Conservation (phyloP, 345 rosid genomes). For the Durio zibethinus region DNA sequence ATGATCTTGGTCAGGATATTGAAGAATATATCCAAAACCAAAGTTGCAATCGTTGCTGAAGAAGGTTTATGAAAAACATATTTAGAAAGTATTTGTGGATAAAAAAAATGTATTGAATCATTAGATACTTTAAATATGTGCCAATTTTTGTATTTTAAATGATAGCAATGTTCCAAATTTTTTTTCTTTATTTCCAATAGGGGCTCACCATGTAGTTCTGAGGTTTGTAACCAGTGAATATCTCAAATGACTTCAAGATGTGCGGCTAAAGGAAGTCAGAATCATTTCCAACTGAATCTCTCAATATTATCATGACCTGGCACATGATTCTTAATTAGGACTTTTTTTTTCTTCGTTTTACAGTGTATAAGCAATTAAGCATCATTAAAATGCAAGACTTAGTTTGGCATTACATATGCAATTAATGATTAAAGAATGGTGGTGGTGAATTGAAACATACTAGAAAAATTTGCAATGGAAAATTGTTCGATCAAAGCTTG, state of each 20-base stretch:
- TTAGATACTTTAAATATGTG: neutral
- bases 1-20: constrained; percentile 40
- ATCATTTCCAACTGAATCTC: constrained; percentile 48
- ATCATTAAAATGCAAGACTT: too few relatives aligned
- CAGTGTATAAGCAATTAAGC: neutral
- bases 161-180: neutral
- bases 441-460: too few relatives aligned
- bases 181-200: constrained; percentile 12
- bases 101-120: neutral
- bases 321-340: neutral
- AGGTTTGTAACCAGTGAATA: constrained; percentile 49
- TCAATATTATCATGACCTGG: constrained; percentile 38
- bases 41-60: constrained; percentile 52
- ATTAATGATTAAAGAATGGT: too few relatives aligned
- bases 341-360: neutral
- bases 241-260: constrained; percentile 53
- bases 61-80: constrained; percentile 33
- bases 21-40: constrained; percentile 39
- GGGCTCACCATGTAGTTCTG: constrained; percentile 70
- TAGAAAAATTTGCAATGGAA: too few relatives aligned
- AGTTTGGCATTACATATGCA: too few relatives aligned
- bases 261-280: constrained; percentile 37
- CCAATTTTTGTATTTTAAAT: neutral
- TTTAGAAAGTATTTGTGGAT: neutral
- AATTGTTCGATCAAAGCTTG: too few relatives aligned